Evolutionary conservation across 208 protist species (phyloP).

Genomic region (Leishmania aethiopica): DNA sequence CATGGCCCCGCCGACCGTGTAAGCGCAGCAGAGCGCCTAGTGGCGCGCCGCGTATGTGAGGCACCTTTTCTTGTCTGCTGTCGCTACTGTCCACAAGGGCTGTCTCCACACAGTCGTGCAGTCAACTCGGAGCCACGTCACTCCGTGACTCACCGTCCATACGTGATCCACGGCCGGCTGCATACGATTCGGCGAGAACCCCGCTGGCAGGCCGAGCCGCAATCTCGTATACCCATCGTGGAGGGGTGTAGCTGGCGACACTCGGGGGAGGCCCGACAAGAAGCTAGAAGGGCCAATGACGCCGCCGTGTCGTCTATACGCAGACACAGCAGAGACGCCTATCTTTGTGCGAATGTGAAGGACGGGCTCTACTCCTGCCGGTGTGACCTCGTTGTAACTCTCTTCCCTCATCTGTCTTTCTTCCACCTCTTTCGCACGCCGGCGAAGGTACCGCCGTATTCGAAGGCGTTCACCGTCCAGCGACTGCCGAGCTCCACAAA

Average conservation of each 20-base stretch:
- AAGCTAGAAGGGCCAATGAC: background rate
- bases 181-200: background rate
- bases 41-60: background rate
- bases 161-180: background rate
- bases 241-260: background rate
- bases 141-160: background rate
- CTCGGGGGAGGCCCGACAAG: background rate
- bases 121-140: background rate
- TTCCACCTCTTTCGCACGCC: background rate
- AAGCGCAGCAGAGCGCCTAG: background rate
- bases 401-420: background rate
- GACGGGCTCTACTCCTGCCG: background rate
- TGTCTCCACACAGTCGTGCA: background rate
- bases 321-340: background rate
- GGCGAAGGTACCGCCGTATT: no score
- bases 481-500: background rate
- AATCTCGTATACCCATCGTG: background rate
- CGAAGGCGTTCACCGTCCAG: background rate
- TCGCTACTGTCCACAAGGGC: no score
- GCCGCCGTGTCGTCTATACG: background rate
- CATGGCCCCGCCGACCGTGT: background rate
- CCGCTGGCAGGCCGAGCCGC: background rate
- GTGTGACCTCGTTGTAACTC: background rate
- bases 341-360: background rate
- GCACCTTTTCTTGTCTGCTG: background rate